Base-by-base conservation (phyloP, 2,329 filamentous ascomycete species). In the Colletotrichum simmondsii region DNA sequence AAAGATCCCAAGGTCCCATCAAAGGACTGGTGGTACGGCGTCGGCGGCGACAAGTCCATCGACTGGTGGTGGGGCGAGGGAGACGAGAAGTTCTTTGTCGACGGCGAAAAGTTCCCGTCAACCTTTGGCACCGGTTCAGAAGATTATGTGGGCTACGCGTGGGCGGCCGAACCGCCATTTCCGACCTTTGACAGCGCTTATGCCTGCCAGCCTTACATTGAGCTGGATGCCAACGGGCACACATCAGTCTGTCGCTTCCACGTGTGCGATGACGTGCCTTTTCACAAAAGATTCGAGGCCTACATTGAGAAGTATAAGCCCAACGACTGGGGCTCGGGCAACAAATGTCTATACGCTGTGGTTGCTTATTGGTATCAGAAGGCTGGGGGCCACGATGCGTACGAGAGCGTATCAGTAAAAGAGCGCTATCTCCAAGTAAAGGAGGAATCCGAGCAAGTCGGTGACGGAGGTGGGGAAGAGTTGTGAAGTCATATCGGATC, bases 11-110 rank as follows among this genome's bases (percentile, higher is more conserved):
- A 70, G 22, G 54, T 65, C 4, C 66, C 70, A 14, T 42, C 70
- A 12, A 54, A 61, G 12, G 70, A 72, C 46, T 72, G 70, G 70
- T 72, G 70, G 70, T 72, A 72, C 42, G 70, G 70, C 0, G 66
- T 72, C 5, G 70, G 70, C 7, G 60, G 66, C 5, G 56, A 65
- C 16, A 72, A 72, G 56, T 72, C 70, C 4, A 61, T 72, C n/a
- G 70, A 72, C 19, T 72, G 70, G 70, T 72, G 70, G 70, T 72
- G 70, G 70, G 70, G 70, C 3, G 70, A 72, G 12, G 70, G 70
- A 4, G 70, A 72, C 14, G 70, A 72, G 56, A 72, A 72, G 49
- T 72, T 72, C 66, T 72, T 72, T 10, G 70, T 70, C 12, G 70
- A 72, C 60, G 70, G 70, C 8, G 70, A 72, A 32, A 65, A 65